A percentile compares a stretch with the other conserved stretches of the same genome.
Evolutionary conservation across 139 green algal species (phyloP).

Genomic region (Haematococcus sp.): DNA sequence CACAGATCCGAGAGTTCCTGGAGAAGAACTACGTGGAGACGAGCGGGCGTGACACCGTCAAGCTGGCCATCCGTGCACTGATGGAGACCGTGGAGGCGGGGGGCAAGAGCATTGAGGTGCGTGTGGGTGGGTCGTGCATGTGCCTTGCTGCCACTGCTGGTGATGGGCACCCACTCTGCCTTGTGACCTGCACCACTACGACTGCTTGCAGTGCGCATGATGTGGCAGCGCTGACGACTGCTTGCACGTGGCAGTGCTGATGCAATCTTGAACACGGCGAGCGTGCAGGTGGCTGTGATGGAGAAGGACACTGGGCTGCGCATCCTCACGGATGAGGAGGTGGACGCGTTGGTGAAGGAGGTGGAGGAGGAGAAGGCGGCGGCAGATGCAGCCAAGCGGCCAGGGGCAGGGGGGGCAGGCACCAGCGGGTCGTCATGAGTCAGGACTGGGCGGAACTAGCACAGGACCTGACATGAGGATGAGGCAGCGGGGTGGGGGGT

Average conservation of each 20-base stretch:
- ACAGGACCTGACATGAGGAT: no score
- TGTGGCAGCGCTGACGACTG: no score
- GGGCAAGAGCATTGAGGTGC: constrained; percentile 66
- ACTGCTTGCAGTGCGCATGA: no score
- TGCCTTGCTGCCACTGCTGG: no score
- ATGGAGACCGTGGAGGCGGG: constrained; percentile 85
- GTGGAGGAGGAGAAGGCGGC: constrained; percentile 89
- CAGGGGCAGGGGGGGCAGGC: constrained; percentile 17
- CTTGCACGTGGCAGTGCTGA: no score
- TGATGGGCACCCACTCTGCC: no score
- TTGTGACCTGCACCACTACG: no score
- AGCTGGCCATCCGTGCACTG: constrained; percentile 88
- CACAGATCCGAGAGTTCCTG: constrained; percentile 91
- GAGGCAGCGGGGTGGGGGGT: no score
- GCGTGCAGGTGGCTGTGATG: constrained; percentile 86
- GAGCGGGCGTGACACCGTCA: constrained; percentile 76
- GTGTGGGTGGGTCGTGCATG: background rate
- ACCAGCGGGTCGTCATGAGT: no score
- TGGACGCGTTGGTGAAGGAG: constrained; percentile 81
- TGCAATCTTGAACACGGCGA: no score
- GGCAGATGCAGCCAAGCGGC: constrained; percentile 64
- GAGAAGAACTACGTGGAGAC: constrained; percentile 95
- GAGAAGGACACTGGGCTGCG: constrained; percentile 54
- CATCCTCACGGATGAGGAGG: constrained; percentile 70
- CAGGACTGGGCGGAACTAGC: no score